These are phyloP conservation scores for Catenaria anguillulae DNA, from an alignment of 371 early-diverging fungal species.

Conservation along the genomic window DNA sequence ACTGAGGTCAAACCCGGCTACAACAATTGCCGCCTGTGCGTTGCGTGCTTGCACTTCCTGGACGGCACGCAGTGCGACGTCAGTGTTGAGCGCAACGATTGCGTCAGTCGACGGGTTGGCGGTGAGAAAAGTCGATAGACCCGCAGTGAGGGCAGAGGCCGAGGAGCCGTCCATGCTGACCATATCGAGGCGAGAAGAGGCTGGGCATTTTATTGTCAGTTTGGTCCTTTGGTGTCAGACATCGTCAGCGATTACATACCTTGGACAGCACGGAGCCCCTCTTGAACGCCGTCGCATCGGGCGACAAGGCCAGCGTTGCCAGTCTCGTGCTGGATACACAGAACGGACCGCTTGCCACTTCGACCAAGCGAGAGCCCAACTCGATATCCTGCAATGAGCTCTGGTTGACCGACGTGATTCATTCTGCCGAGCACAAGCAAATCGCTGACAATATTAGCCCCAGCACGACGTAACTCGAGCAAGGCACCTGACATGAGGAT, in stretches of 20 bases:
- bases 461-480: too few relatives aligned
- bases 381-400: neutral
- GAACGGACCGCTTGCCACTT: neutral
- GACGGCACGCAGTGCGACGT: too few relatives aligned
- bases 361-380: neutral
- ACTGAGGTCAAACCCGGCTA: neutral
- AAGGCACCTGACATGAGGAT: too few relatives aligned
- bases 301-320: neutral
- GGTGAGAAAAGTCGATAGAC: neutral
- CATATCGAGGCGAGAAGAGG: neutral
- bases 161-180: neutral
- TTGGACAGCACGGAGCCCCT: neutral
- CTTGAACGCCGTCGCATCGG: neutral
- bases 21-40: neutral
- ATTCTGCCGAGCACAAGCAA: neutral
- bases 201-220: neutral
- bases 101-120: neutral
- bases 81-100: neutral
- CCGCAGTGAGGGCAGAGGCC: neutral
- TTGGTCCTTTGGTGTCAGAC: too few relatives aligned
- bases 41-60: too few relatives aligned
- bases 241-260: neutral
- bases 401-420: neutral
- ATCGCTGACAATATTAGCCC: neutral
- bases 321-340: neutral